A percentile compares a stretch with the other conserved stretches of the same genome.
Evolutionary conservation across 495 filamentous ascomycete species (phyloP).

Genomic region (Chaetomium tenue): DNA sequence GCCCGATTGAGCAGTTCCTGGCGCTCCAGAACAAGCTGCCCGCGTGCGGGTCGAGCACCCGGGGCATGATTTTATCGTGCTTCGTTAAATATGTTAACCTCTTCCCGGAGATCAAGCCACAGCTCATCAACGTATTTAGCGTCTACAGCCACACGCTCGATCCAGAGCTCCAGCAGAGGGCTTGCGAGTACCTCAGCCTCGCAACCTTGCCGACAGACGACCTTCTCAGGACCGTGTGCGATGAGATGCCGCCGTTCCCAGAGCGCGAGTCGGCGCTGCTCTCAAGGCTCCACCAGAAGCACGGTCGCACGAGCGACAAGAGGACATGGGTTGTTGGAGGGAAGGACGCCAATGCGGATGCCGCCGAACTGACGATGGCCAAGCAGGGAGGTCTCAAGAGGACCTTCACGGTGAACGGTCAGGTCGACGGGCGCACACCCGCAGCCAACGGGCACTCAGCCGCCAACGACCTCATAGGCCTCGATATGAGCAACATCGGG

Average conservation of each 20-base stretch:
- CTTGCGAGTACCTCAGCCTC: constrained; percentile 90
- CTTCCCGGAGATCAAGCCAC: constrained; percentile 97
- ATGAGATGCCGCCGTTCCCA: constrained; percentile 99
- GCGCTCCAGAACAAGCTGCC: constrained; percentile 89
- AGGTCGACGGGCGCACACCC: constrained; percentile 56
- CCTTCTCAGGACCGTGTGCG: constrained; percentile 89
- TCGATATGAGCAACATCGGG: constrained; percentile 66
- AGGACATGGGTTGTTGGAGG: constrained; percentile 94
- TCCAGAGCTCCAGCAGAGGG: constrained; percentile 91
- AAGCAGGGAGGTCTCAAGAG: constrained; percentile 83
- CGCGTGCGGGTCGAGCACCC: constrained; percentile 80
- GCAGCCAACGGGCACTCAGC: constrained; percentile 51
- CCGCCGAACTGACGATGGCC: constrained; percentile 74
- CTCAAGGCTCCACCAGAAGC: constrained; percentile 90
- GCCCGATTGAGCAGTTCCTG: constrained; percentile 96
- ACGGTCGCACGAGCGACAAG: constrained; percentile 85
- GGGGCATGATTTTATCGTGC: constrained; percentile 89
- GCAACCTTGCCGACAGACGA: constrained; percentile 86
- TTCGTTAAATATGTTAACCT: constrained; percentile 98
- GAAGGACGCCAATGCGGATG: constrained; percentile 84
- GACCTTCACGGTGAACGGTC: constrained; percentile 66
- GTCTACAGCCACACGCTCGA: constrained; percentile 94
- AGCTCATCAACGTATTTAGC: constrained; percentile 84
- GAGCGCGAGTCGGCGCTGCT: constrained; percentile 89
- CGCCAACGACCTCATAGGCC: constrained; percentile 67